Base-by-base conservation (phyloP, 2,329 filamentous ascomycete genomes). In the Colletotrichum phormii region DNA sequence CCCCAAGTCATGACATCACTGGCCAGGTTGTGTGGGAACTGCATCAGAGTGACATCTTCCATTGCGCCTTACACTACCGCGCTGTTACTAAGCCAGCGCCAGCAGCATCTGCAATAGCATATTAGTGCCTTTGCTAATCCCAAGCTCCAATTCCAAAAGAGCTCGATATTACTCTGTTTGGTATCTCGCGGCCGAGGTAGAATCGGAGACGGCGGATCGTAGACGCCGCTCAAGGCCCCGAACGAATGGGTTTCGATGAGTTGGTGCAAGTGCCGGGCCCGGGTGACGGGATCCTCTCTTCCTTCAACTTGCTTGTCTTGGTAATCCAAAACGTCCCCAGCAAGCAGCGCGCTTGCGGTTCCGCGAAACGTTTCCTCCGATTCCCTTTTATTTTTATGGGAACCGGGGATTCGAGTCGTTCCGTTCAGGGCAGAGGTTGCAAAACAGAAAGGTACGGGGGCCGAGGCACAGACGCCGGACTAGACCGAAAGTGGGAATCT, bases 1-100 rank as follows among this genome's bases (percentile, higher is more conserved):
- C 12, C n/a, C 46, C 49, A 53, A 58, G 59, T 64, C 69, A 72
- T 72, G 70, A 72, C 70, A 72, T 72, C 70, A 72, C 70, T 11
- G 53, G 26, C 46, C 11, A 26, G 31, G 42, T 64, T 54, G 42
- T 64, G 65, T 54, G 70, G 70, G 31, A 64, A 68, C 58, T 26
- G 59, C 69, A 72, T 72, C 69, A 72, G 64, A 63, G 69, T 72
- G 69, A 72, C 69, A 69, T 72, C 35, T 72, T 72, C 37, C 58
- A 58, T 64, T 22, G 37, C 29, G 29, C 7, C 61, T 33, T 26
- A 29, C 35, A 49, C 42, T 49, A 4, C 42, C 15, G 42, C 42
- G 18, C 18, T 22, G 42, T 49, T 49, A 49, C 15, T 49, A 49
- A 49, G 42, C 42, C 42, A n/a, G 42, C 42, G 42, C 7, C 15